Evolutionary conservation across 345 rosid species (phyloP), one percentile per base, ranked within the genome.

Genomic region (Cardiospermum halicacabum): DNA sequence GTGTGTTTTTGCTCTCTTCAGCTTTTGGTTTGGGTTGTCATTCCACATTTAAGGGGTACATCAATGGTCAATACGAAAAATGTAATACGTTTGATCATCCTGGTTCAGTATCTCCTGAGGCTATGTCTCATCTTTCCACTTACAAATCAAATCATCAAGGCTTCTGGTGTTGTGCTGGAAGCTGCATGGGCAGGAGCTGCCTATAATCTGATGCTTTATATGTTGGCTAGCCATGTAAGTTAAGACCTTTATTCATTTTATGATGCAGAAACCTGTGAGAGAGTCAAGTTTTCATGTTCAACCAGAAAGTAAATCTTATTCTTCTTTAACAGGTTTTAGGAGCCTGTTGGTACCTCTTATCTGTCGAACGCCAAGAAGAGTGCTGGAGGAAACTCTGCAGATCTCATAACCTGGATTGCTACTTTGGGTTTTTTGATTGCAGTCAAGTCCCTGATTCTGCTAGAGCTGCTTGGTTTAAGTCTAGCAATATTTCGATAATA

Each of bases 161-260:
- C 78, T 28, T 67, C 80, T 49, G 88, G 85, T n/a, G 78, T 74
- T 11, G 71, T 83, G 27, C 45, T 70, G 22, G 68, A 80, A 78
- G 76, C 75, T 37, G 78, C 88, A 43, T 83, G 85, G 88, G 83
- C 79, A 12, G 84, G 84, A 11, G 81, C 88, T 11, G 83, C 83
- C 32, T 83, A 73, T 58, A 76, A 83, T 71, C 71, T 83, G 40
- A 61, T 78, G 81, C 78, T 80, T 3, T 83, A 69, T 67, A 67
- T 77, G 77, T 64, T 83, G 64, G 85, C 82, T 36, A 83, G 85
- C 73, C 85, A 83, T 74, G 83, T 83, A 67, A 80, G 78, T 50
- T 24, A 28, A 6, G 30, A 28, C 42, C 50, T n/a, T 28, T 3
- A 42, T 18, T 65, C 59, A 28, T 55, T 42, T n/a, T 54, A 39